phyloP scores from a whole-genome alignment of 176 grass and related monocot genomes.

The Carex littledalei region DNA sequence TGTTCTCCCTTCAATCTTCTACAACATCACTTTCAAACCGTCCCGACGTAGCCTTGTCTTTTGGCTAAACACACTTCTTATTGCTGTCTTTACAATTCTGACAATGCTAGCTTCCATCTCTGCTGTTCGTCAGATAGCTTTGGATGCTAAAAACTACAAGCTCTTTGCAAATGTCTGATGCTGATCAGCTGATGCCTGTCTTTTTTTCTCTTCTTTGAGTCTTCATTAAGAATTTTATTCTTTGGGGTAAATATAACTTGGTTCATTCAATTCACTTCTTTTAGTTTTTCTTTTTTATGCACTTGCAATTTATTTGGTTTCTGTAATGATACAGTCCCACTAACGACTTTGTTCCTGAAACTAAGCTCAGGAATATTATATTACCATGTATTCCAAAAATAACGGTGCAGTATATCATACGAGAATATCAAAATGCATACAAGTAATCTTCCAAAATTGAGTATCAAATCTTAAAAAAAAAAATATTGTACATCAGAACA shows the following conservation, averaged over 20 bases:
- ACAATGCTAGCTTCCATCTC: constrained; percentile 49
- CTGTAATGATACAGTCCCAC: not conserved
- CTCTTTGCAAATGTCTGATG: constrained; percentile 78
- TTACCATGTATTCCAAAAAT: not conserved
- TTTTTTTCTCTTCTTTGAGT: not conserved
- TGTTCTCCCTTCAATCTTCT: constrained; percentile 72
- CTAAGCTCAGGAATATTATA: not conserved
- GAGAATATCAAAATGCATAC: not conserved
- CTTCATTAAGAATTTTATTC: not conserved
- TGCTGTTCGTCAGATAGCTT: constrained; percentile 57
- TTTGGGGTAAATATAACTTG: not conserved
- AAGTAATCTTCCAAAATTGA: not conserved
- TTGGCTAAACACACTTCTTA: constrained; percentile 62
- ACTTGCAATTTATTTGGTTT: not conserved
- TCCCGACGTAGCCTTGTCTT: constrained; percentile 50
- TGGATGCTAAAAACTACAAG: constrained; percentile 72
- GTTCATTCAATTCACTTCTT: not conserved
- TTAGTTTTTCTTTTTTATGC: not conserved
- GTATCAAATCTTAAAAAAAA: not conserved
- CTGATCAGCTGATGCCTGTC: constrained; percentile 14
- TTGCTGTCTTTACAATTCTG: constrained; percentile 44
- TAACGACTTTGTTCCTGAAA: not conserved
- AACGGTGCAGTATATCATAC: not conserved
- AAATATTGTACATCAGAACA: not conserved
- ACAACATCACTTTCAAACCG: constrained; percentile 75